Evolutionary conservation across 108 stramenopile species (phyloP).

Genomic region (Ochromonas danica): DNA sequence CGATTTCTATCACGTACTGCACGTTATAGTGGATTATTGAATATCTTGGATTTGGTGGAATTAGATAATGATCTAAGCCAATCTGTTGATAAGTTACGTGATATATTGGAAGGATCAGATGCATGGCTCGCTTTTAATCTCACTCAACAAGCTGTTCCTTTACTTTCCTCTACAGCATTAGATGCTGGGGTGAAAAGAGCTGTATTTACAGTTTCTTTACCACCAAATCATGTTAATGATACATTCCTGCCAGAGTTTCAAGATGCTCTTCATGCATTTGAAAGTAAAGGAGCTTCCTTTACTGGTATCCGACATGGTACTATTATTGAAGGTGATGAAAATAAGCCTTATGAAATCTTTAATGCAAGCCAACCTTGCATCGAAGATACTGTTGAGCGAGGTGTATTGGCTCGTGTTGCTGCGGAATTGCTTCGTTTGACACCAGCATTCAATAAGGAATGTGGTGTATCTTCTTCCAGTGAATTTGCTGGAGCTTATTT

Average conservation of each 20-base stretch:
- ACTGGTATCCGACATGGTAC: background rate
- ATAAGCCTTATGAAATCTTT: background rate
- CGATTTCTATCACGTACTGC: background rate
- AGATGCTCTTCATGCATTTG: background rate
- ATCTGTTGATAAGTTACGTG: background rate
- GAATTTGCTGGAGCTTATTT: background rate
- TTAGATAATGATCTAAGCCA: background rate
- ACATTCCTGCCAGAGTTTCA: background rate
- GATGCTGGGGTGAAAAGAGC: background rate
- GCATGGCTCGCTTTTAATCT: background rate
- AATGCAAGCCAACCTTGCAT: background rate
- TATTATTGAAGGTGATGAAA: background rate
- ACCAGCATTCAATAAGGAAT: background rate
- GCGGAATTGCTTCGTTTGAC: background rate
- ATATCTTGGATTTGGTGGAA: background rate
- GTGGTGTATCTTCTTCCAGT: background rate
- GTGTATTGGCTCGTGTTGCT: background rate
- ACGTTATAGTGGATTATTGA: background rate
- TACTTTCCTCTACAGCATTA: background rate
- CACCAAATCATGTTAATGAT: background rate
- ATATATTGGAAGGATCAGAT: background rate
- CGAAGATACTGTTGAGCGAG: background rate
- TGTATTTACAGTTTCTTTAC: background rate
- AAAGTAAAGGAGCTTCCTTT: background rate
- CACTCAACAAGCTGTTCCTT: background rate